Evolutionary conservation across 305 asterid species (phyloP).

Genomic region (Rubia peregrina): DNA sequence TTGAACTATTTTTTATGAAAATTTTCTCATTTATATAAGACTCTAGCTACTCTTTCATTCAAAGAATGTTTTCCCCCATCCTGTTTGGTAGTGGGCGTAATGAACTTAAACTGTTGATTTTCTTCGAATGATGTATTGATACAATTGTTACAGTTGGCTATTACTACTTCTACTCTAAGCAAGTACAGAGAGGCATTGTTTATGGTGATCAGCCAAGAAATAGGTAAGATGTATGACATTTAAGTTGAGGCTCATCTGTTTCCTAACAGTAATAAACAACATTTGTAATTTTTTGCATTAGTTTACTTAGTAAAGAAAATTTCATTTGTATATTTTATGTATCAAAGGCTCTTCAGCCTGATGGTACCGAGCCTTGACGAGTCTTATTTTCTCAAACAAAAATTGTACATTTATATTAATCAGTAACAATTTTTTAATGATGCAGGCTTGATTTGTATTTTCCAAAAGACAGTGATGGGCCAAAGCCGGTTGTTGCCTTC

Average conservation of each 20-base stretch:
- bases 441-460: slow-evolving; percentile 83
- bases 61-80: background rate
- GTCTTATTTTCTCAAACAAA: background rate
- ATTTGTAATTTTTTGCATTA: background rate
- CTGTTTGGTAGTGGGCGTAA: background rate
- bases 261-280: background rate
- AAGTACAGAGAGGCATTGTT: slow-evolving; percentile 69
- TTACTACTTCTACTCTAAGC: slow-evolving; percentile 65
- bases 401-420: background rate
- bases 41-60: background rate
- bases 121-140: slow-evolving; percentile 9
- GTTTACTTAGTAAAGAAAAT: background rate
- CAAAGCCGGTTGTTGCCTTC: slow-evolving; percentile 94
- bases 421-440: slow-evolving; percentile 9
- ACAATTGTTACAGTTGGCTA: slow-evolving; percentile 66
- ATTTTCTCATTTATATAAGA: background rate
- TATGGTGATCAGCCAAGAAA: slow-evolving; percentile 94
- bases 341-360: background rate
- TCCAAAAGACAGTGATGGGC: slow-evolving; percentile 52
- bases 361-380: background rate
- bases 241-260: background rate
- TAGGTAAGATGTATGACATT: slow-evolving; percentile 39
- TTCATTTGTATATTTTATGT: background rate
- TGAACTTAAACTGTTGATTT: slow-evolving; percentile 2
- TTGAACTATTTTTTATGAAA: background rate